These are phyloP conservation scores for Metschnikowia orientalis DNA, from an alignment of 805 yeast genomes.

Conservation along the genomic window DNA sequence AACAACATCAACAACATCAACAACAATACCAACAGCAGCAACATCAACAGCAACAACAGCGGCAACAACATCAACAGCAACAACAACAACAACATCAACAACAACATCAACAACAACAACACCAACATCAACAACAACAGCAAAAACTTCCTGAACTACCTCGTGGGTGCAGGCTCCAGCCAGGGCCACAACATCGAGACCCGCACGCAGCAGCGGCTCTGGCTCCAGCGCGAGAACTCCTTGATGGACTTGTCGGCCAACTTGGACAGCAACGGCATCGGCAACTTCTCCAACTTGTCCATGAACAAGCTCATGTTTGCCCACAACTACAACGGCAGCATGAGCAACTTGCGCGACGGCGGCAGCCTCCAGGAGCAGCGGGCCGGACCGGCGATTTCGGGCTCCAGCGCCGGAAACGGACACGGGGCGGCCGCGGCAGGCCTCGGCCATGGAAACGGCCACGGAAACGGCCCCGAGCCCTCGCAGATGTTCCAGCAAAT, in stretches of 20 bases:
- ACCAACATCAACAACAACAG: too few species aligned
- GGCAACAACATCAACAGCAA: too few species aligned
- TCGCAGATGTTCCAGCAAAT: constrained; percentile 14
- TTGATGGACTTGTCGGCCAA: constrained; percentile 49
- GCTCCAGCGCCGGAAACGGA: background rate
- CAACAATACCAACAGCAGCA: too few species aligned
- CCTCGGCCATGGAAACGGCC: too few species aligned
- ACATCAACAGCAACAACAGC: too few species aligned
- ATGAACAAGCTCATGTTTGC: constrained; percentile 39
- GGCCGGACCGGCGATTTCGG: background rate
- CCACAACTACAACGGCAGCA: constrained; percentile 23
- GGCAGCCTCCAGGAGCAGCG: constrained; percentile 3
- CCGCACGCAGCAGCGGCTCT: constrained; percentile 77
- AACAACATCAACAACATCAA: too few species aligned
- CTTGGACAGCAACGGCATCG: constrained; percentile 25
- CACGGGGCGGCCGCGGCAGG: background rate
- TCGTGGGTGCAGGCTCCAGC: constrained; percentile 14
- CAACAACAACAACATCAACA: too few species aligned
- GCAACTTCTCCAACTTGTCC: constrained; percentile 38
- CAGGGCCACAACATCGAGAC: constrained; percentile 38
- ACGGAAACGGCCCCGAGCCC: too few species aligned
- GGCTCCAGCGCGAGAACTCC: constrained; percentile 78
- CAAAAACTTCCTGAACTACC: constrained; percentile 34
- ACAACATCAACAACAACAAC: too few species aligned
- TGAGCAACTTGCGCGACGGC: constrained; percentile 11